Percentiles rank a stretch among this genome's conserved stretches.
Conservation (phyloP, 805 yeast genomes). For the Ascoidea asiatica region DNA sequence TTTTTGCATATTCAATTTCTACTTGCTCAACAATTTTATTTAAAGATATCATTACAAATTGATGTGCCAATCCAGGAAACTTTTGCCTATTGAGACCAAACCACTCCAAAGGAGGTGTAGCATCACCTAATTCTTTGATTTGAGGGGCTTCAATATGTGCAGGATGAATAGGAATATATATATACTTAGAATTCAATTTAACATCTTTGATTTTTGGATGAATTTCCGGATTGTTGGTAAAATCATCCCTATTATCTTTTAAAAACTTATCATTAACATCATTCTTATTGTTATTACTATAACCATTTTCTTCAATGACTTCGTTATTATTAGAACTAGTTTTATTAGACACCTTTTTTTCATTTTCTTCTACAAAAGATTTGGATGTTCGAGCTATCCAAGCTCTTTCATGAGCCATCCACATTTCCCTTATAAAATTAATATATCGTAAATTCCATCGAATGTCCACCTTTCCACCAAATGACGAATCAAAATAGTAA, state of each 20-base stretch:
- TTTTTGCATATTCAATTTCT: constrained; percentile 28
- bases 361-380: constrained; percentile 15
- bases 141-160: constrained; percentile 86
- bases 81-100: constrained; percentile 82
- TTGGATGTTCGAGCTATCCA: constrained; percentile 44
- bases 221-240: constrained; percentile 23
- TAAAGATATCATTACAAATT: constrained; percentile 55
- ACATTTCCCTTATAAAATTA: constrained; percentile 84
- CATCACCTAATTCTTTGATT: constrained; percentile 83
- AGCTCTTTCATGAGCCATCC: constrained; percentile 72
- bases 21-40: constrained; percentile 66
- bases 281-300: constrained; percentile 12
- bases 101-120: constrained; percentile 98
- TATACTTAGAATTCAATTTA: constrained; percentile 33
- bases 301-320: constrained; percentile 18
- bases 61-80: constrained; percentile 81
- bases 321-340: constrained; percentile 14
- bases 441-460: constrained; percentile 92
- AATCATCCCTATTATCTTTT: too few relatives aligned
- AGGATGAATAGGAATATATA: constrained; percentile 51
- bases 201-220: constrained; percentile 28
- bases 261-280: constrained; percentile 20
- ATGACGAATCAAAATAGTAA: constrained; percentile 54
- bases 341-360: constrained; percentile 9
- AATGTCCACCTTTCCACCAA: constrained; percentile 84